Percentiles rank a stretch among this genome's conserved stretches.
Evolutionary conservation across 306 rosid genomes (phyloP).

Genomic region (Dryas drummondii): DNA sequence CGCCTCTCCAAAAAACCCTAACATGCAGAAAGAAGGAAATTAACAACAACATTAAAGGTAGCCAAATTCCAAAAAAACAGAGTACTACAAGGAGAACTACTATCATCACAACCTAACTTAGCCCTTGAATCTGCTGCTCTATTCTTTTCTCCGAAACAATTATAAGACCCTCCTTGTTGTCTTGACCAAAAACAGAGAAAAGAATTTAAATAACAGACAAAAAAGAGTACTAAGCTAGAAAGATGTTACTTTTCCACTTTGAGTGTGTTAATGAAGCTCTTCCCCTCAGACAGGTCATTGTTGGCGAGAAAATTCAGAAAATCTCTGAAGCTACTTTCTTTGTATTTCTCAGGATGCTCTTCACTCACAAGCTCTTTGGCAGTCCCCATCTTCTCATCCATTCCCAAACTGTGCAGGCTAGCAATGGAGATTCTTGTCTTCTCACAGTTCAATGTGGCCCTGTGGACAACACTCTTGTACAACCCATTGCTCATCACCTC

Average conservation of each 20-base stretch:
- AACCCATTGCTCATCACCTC: constrained; percentile 43
- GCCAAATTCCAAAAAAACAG: no score
- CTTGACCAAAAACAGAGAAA: neutral
- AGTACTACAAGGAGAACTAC: no score
- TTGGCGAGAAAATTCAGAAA: constrained; percentile 46
- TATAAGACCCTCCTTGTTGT: neutral
- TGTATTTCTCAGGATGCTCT: constrained; percentile 26
- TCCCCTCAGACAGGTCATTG: constrained; percentile 48
- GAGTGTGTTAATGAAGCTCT: constrained; percentile 45
- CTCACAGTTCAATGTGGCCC: constrained; percentile 30
- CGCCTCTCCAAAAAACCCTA: neutral
- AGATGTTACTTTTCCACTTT: constrained; percentile 18
- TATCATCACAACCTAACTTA: neutral
- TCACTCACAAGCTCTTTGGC: constrained; percentile 39
- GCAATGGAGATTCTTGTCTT: constrained; percentile 36
- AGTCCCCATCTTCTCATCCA: constrained; percentile 37
- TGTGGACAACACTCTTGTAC: constrained; percentile 34
- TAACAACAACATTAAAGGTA: no score
- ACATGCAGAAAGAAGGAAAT: neutral
- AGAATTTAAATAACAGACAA: neutral
- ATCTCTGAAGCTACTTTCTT: constrained; percentile 46
- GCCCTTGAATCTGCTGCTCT: neutral
- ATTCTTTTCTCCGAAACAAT: neutral
- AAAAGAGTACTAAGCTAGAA: neutral
- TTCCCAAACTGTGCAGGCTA: constrained; percentile 41